Evolutionary conservation across 202 grass and related monocot genomes (phyloP).

Genomic region (Digitaria exilis): DNA sequence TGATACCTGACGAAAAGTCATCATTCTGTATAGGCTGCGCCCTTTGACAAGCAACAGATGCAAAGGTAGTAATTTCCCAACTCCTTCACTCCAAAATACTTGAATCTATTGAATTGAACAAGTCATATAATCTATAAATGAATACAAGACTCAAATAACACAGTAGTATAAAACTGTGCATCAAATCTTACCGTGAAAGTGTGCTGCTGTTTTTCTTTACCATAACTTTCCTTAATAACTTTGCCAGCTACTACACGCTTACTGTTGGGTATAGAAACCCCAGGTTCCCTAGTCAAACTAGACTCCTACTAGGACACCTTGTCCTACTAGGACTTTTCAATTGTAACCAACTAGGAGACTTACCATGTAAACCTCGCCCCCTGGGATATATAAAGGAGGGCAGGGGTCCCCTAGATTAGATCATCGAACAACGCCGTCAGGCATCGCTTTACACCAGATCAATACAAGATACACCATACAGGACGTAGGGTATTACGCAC

Average conservation of each 20-base stretch:
- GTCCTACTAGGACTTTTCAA: no score
- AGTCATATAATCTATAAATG: not conserved
- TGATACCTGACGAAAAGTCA: conserved; percentile 70
- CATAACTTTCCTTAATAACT: conserved; percentile 79
- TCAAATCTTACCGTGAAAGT: conserved; percentile 68
- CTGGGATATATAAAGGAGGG: no score
- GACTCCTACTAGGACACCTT: no score
- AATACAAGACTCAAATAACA: not conserved
- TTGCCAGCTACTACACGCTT: conserved; percentile 64
- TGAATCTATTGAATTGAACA: conserved; percentile 56
- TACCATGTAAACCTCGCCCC: no score
- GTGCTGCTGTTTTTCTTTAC: conserved; percentile 74
- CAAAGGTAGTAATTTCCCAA: conserved; percentile 52
- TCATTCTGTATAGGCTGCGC: conserved; percentile 76
- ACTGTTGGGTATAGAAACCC: no score
- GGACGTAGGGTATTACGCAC: no score
- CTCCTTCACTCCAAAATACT: conserved; percentile 71
- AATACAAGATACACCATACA: no score
- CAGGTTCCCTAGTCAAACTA: no score
- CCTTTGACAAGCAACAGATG: conserved; percentile 74
- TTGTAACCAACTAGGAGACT: no score
- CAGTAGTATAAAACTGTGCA: conserved; percentile 16
- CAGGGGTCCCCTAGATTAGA: no score
- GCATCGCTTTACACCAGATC: no score
- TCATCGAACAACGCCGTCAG: no score